These are phyloP conservation scores for Pythium phragmiticola DNA, from an alignment of 352 stramenopile species.

Conservation along the genomic window DNA sequence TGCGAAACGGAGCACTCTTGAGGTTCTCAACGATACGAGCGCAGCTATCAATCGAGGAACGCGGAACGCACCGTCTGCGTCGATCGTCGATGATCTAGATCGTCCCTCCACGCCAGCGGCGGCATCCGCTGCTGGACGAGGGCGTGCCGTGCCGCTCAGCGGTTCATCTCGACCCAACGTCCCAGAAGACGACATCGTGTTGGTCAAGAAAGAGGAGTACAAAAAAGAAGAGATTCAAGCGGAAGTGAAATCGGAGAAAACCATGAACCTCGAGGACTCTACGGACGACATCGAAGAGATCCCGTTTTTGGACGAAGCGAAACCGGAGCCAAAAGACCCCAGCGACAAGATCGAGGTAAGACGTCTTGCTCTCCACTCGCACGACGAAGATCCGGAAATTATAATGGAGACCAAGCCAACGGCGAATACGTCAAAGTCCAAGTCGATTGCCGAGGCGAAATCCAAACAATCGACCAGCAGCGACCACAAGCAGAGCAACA, in stretches of 20 bases:
- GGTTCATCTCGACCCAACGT: constrained; percentile 47
- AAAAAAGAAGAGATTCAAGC: constrained; percentile 31
- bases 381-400: constrained; percentile 55
- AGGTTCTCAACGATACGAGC: constrained; percentile 67
- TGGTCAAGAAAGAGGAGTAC: constrained; percentile 61
- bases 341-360: constrained; percentile 1
- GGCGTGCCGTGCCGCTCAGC: constrained; percentile 58
- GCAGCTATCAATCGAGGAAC: constrained; percentile 35
- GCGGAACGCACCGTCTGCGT: not conserved
- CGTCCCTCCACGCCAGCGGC: constrained; percentile 26
- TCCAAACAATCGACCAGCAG: constrained; percentile 6
- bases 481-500: constrained; percentile 28
- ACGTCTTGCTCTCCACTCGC: constrained; percentile 11
- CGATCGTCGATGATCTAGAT: constrained; percentile 9
- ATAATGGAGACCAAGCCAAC: constrained; percentile 54
- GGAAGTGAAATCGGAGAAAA: constrained; percentile 22
- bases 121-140: constrained; percentile 20
- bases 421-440: constrained; percentile 10
- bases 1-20: constrained; percentile 64
- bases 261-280: constrained; percentile 48
- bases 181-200: constrained; percentile 65
- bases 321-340: constrained; percentile 38
- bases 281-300: constrained; percentile 84
- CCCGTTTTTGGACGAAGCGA: constrained; percentile 63
- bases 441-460: constrained; percentile 20